Conservation (phyloP, 352 stramenopile genomes). For the Phytophthora podocarpi region DNA sequence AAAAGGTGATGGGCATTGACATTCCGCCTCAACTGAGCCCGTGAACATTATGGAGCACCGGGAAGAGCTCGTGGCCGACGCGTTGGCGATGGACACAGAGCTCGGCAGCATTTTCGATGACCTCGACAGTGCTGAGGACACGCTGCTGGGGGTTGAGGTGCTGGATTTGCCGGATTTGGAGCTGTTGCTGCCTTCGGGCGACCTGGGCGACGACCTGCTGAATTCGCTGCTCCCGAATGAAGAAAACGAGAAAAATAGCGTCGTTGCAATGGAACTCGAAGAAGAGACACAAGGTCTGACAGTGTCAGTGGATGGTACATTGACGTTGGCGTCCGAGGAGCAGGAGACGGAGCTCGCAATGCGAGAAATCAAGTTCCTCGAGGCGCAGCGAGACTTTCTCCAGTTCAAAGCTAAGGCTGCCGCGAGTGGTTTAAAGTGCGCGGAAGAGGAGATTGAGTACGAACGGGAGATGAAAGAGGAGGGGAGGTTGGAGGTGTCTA, state of each 20-base stretch:
- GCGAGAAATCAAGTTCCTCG: constrained; percentile 58
- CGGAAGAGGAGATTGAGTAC: background rate
- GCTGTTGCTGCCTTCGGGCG: constrained; percentile 22
- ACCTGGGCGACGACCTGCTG: constrained; percentile 18
- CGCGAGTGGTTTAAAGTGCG: background rate
- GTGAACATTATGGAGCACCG: constrained; percentile 9
- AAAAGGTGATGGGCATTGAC: constrained; percentile 23
- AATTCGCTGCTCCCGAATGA: constrained; percentile 13
- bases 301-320: background rate
- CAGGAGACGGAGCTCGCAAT: constrained; percentile 44
- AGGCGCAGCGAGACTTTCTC: constrained; percentile 62
- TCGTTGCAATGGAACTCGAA: constrained; percentile 6
- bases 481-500: constrained; percentile 33
- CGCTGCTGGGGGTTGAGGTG: constrained; percentile 3
- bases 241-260: background rate
- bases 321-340: background rate
- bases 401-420: constrained; percentile 44
- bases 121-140: background rate
- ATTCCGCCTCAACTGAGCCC: constrained; percentile 10
- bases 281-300: background rate
- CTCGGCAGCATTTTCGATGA: constrained; percentile 8
- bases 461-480: constrained; percentile 24
- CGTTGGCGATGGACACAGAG: constrained; percentile 12
- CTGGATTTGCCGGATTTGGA: constrained; percentile 32
- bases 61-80: background rate